Evolutionary conservation across 768 basidiomycete genomes (phyloP).

Genomic region (Suillus ampliporus): DNA sequence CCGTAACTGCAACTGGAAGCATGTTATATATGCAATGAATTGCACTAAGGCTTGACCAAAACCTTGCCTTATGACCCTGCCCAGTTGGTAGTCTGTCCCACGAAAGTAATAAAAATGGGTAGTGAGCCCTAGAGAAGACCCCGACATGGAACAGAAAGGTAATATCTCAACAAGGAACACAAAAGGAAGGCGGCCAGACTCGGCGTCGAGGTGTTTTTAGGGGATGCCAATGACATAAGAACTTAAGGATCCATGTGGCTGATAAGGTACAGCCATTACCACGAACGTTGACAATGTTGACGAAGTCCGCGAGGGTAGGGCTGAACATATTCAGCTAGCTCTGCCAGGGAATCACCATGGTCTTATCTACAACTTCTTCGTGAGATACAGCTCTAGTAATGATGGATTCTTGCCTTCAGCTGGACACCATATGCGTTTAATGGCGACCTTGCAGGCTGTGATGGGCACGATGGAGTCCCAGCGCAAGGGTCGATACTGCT

Average conservation of each 20-base stretch:
- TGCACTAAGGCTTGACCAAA: conserved; percentile 6
- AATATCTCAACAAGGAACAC: not conserved
- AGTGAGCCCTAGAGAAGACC: not conserved
- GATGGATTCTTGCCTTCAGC: not conserved
- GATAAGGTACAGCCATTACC: conserved; percentile 1
- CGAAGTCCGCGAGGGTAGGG: not conserved
- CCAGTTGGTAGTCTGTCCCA: not conserved
- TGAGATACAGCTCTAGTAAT: not conserved
- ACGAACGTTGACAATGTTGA: not conserved
- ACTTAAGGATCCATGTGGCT: no score
- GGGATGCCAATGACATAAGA: no score
- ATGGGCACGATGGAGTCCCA: not conserved
- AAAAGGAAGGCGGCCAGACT: not conserved
- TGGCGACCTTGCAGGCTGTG: not conserved
- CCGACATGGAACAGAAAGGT: not conserved
- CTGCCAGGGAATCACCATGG: not conserved
- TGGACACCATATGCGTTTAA: not conserved
- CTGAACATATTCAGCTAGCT: not conserved
- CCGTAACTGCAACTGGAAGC: no score
- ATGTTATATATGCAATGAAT: not conserved
- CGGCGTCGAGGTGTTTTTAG: no score
- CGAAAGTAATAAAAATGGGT: not conserved
- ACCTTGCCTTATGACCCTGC: not conserved
- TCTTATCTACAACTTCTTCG: conserved; percentile 1
- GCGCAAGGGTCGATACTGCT: not conserved